phyloP scores from a whole-genome alignment of 805 yeast species.

The Kuraishia hungarica region DNA sequence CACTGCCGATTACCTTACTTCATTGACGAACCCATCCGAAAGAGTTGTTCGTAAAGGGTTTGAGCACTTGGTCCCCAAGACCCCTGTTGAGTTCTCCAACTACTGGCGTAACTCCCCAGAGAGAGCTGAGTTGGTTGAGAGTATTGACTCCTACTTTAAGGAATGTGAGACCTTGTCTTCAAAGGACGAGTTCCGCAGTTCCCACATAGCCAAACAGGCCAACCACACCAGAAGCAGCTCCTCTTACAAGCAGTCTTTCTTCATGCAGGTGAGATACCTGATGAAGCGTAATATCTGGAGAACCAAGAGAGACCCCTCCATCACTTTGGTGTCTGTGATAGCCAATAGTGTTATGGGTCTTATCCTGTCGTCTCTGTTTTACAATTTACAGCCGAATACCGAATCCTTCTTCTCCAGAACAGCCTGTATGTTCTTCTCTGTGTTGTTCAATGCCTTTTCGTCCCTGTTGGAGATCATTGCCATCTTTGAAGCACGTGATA shows the following conservation, averaged over 20 bases:
- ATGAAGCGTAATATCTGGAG: slow-evolving; percentile 39
- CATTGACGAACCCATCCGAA: slow-evolving; percentile 20
- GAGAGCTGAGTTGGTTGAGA: slow-evolving; percentile 19
- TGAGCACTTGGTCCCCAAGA: slow-evolving; percentile 26
- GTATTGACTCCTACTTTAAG: slow-evolving; percentile 22
- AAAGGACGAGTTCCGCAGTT: slow-evolving; percentile 14
- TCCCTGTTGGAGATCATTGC: slow-evolving; percentile 51
- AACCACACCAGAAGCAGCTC: slow-evolving; percentile 35
- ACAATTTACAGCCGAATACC: slow-evolving; percentile 34
- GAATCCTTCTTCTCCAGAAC: slow-evolving; percentile 45
- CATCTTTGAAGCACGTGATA: slow-evolving; percentile 44
- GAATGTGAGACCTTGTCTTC: slow-evolving; percentile 5
- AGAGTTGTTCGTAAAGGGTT: slow-evolving; percentile 20
- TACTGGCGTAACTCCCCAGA: slow-evolving; percentile 27
- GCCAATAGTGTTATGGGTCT: slow-evolving; percentile 47
- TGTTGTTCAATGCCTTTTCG: slow-evolving; percentile 53
- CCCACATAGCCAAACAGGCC: slow-evolving; percentile 47
- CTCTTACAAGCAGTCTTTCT: slow-evolving; percentile 44
- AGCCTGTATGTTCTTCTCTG: slow-evolving; percentile 61
- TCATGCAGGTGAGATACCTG: slow-evolving; percentile 41
- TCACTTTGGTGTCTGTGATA: slow-evolving; percentile 30
- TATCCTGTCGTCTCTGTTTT: slow-evolving; percentile 49
- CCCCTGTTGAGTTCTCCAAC: slow-evolving; percentile 29
- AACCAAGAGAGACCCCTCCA: slow-evolving; percentile 39
- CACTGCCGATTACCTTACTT: slow-evolving; percentile 36